Base-by-base conservation (phyloP, 176 grass and related monocot genomes). In the Chloris gayana region DNA sequence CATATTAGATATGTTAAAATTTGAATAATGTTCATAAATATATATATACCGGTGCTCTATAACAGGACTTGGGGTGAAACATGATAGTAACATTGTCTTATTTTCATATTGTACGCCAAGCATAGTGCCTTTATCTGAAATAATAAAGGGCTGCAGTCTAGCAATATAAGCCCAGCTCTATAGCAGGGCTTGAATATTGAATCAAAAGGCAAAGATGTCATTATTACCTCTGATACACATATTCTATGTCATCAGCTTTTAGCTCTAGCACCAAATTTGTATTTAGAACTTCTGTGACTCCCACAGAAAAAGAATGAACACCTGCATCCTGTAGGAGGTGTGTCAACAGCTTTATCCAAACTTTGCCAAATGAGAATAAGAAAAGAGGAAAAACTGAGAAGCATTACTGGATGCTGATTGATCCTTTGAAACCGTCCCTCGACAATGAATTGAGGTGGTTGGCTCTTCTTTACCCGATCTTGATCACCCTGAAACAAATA, bases 231-330 rank as follows among this genome's bases (percentile, higher is more conserved):
- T 97, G 91, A 80, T 97, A 97, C 37, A 94, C 80, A 79, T 89
- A 97, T 53, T 97, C 67, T 46, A 97, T 92, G 78, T 94, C 91
- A 89, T 94, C 95, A 70, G 95, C 95, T 89, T 70, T 87, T 39
- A 97, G 66, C 74, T 97, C 95, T 85, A 97, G 56, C 64, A 90
- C 70, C 47, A 94, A 87, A 83, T 98, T 94, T 56, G 88, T 87
- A 78, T 84, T 89, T 49, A 85, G 32, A 61, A 65, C 74, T 80
- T 98, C 90, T 64, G 85, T 89, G 31, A 98, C 75, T 80, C 95
- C 95, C 44, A 98, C 13, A 34, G 95, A 94, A 74, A 98, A 98
- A 15, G 85, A 82, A 66, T 87, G 81, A 62, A 50, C 77, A 82
- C 88, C 86, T 75, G 88, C 92, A 87, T 89, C 66, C 95, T 98